Base-by-base conservation (phyloP, 2,329 filamentous ascomycete genomes). In the Cryphonectria japonica region DNA sequence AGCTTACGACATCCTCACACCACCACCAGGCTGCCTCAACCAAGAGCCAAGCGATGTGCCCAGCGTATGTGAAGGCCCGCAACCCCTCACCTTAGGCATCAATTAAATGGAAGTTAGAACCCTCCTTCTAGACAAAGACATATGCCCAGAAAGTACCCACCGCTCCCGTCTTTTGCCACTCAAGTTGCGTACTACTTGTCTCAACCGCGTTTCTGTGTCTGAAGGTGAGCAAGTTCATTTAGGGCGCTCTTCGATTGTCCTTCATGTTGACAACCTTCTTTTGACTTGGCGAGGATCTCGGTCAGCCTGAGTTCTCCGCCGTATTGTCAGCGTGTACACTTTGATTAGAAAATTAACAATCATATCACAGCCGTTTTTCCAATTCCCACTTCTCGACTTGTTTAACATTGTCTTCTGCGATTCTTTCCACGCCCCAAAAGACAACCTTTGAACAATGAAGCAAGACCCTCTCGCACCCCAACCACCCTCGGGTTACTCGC, bases 391-490 rank as follows among this genome's bases (percentile, higher is more conserved):
- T 19, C 29, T 3, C 37, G 9, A 26, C 26, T 26, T 11, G 37
- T 34, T 46, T 3, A 29, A 34, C 8, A 11, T 13, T 22, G 2
- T 37, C 32, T 14, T 29, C n/a, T 54, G 26, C 22, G 16, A 9
- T 29, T 54, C 26, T 29, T 6, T 16, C 3, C n/a, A 54, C 26
- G 26, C 54, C 11, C n/a, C 13, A 13, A 7, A 59, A 50, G 46
- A 2, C 54, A 13, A 32, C 7, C 3, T 3, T 34, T 34, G 34
- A 4, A 66, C 43, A 19, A 72, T 72, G 71, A 61, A 71, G 34
- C 39, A 34, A 46, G 66, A 66, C n/a, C 57, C 68, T 32, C 52
- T 66, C 2, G 37, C 37, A 52, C 34, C 34, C 8, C 60, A 57
- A 16, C 3, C 2, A 3, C 4, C 1, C 62, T 26, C 67, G 11